Conservation (phyloP, 2,329 filamentous ascomycete genomes). For the Fusarium lateritium region DNA sequence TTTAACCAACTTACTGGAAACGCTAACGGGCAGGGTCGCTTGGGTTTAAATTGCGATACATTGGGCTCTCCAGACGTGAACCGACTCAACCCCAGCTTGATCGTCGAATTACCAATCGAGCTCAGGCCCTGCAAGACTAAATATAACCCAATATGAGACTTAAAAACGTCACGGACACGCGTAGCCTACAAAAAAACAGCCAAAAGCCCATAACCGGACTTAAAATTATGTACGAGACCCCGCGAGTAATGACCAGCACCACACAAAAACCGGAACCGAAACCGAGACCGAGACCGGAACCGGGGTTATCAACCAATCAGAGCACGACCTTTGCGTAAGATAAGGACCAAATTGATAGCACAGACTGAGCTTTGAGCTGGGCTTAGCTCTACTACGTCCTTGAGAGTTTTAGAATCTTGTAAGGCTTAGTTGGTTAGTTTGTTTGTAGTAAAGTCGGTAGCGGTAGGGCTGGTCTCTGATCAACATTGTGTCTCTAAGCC, state of each 20-base stretch:
- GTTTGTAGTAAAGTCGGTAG: background rate
- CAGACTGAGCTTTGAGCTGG: conserved; percentile 9
- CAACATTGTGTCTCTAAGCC: conserved; percentile 1
- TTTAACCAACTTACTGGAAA: background rate
- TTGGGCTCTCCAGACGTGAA: too few relatives aligned
- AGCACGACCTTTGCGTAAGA: background rate
- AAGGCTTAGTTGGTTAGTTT: background rate
- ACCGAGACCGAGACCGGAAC: conserved; percentile 15
- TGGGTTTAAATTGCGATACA: too few relatives aligned
- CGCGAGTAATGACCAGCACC: background rate
- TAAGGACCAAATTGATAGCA: background rate
- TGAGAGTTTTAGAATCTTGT: background rate
- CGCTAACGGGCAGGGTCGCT: too few relatives aligned
- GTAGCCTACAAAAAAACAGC: background rate
- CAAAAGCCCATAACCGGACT: background rate
- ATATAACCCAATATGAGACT: too few relatives aligned
- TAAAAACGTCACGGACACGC: background rate
- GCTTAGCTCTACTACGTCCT: background rate
- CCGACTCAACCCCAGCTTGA: too few relatives aligned
- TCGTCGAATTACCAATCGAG: too few relatives aligned
- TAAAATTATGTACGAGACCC: background rate
- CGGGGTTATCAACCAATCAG: background rate
- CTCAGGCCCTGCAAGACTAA: too few relatives aligned
- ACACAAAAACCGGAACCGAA: conserved; percentile 1
- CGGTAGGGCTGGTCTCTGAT: background rate